Conservation (phyloP, 306 rosid genomes). For the Elaeagnus macrophylla region DNA sequence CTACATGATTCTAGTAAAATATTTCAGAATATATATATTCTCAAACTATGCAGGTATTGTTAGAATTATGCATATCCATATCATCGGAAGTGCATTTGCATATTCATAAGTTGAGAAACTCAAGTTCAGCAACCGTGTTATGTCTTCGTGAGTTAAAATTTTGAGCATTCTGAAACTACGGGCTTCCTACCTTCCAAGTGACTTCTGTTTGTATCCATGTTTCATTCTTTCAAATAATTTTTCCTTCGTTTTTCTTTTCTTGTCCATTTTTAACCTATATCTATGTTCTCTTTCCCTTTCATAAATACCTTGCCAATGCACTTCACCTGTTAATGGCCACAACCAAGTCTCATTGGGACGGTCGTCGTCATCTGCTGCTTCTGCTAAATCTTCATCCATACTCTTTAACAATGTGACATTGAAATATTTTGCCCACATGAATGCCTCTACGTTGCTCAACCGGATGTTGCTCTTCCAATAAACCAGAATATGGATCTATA, state of each 20-base stretch:
- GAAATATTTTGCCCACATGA: slow-evolving; percentile 82
- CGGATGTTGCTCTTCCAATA: slow-evolving; percentile 74
- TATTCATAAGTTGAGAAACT: slow-evolving; percentile 18
- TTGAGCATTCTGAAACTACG: slow-evolving; percentile 8
- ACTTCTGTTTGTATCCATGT: slow-evolving; percentile 73
- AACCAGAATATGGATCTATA: slow-evolving; percentile 63
- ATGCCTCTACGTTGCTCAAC: slow-evolving; percentile 57
- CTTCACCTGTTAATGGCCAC: slow-evolving; percentile 94
- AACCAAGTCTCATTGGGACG: slow-evolving; percentile 58
- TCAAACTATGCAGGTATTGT: slow-evolving; percentile 20
- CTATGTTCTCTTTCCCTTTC: slow-evolving; percentile 93
- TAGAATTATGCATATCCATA: slow-evolving; percentile 30
- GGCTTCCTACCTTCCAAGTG: slow-evolving; percentile 64
- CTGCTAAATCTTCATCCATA: slow-evolving; percentile 94
- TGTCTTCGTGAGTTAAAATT: slow-evolving; percentile 10
- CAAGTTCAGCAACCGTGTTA: slow-evolving; percentile 17
- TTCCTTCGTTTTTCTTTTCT: slow-evolving; percentile 75
- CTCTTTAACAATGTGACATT: slow-evolving; percentile 56
- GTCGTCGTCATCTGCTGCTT: slow-evolving; percentile 88
- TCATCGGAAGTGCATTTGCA: slow-evolving; percentile 18
- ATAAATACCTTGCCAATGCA: slow-evolving; percentile 89
- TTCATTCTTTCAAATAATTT: slow-evolving; percentile 64
- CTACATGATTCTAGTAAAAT: slow-evolving; percentile 20
- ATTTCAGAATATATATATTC: slow-evolving; percentile 5
- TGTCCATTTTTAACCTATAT: slow-evolving; percentile 90